These are phyloP conservation scores for Diplodia intermedia DNA, from an alignment of 2,329 filamentous ascomycete genomes.

Conservation along the genomic window DNA sequence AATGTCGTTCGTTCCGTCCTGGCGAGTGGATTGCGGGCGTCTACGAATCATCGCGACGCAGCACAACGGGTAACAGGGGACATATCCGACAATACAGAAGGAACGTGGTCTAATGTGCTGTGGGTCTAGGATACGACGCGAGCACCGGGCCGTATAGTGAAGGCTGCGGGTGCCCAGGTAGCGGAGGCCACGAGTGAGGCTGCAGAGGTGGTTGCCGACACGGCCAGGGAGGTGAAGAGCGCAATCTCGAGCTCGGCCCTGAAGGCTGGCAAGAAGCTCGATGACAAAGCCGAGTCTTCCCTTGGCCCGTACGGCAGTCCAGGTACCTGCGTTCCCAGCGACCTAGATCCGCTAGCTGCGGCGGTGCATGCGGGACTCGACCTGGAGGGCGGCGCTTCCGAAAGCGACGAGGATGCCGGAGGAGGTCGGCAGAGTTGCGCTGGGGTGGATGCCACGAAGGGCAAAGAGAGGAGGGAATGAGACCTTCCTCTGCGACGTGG, in stretches of 20 bases:
- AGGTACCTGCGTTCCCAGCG: slow-evolving; percentile 43
- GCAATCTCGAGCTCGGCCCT: slow-evolving; percentile 28
- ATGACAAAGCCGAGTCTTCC: slow-evolving; percentile 27
- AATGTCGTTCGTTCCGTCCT: slow-evolving; percentile 22
- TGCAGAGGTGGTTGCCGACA: slow-evolving; percentile 22
- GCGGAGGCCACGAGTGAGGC: slow-evolving; percentile 22
- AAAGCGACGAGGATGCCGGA: slow-evolving; percentile 17
- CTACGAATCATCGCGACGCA: slow-evolving; percentile 9
- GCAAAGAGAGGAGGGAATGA: slow-evolving; percentile 8
- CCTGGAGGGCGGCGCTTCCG: slow-evolving; percentile 2
- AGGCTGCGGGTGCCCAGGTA: slow-evolving; percentile 12
- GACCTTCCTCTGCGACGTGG: slow-evolving; percentile 12
- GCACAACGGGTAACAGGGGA: slow-evolving; percentile 20
- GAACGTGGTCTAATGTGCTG: slow-evolving; percentile 12
- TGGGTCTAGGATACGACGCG: slow-evolving; percentile 31
- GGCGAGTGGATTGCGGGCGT: slow-evolving; percentile 15
- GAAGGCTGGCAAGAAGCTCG: slow-evolving; percentile 32
- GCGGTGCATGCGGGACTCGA: slow-evolving; percentile 39
- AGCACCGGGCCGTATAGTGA: slow-evolving; percentile 14
- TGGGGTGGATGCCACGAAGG: slow-evolving; percentile 7
- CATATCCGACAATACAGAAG: slow-evolving; percentile 18
- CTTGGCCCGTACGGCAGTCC: slow-evolving; percentile 45
- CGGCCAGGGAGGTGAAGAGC: slow-evolving; percentile 24
- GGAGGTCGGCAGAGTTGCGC: slow-evolving; percentile 19
- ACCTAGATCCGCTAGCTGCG: slow-evolving; percentile 45